Evolutionary conservation across 805 yeast species (phyloP).

Genomic region (Ogataea zsoltii): DNA sequence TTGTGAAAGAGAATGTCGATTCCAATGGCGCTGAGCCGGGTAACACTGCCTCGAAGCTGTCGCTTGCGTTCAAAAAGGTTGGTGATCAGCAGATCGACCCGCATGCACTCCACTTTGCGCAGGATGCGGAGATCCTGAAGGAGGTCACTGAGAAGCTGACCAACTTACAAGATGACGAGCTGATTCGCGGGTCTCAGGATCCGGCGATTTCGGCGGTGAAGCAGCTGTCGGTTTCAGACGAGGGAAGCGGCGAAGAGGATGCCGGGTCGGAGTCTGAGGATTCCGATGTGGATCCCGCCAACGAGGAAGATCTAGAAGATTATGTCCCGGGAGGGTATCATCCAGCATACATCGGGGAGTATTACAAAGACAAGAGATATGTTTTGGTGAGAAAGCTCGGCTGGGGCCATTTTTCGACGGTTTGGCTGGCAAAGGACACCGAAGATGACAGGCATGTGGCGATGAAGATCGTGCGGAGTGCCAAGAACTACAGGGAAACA

Average conservation of each 20-base stretch:
- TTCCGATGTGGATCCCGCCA: constrained; percentile 37
- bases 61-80: constrained; percentile 31
- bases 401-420: constrained; percentile 98
- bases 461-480: constrained; percentile 89
- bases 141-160: constrained; percentile 31
- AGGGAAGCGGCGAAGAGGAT: constrained; percentile 2
- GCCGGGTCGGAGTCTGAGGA: constrained; percentile 8
- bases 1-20: constrained; percentile 12
- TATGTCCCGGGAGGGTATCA: constrained; percentile 95
- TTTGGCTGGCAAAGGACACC: constrained; percentile 79
- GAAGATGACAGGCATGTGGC: constrained; percentile 77
- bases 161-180: constrained; percentile 24
- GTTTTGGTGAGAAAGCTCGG: constrained; percentile 86
- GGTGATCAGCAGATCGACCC: constrained; percentile 23
- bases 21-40: not conserved
- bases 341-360: constrained; percentile 88
- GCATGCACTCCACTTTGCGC: constrained; percentile 26
- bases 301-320: constrained; percentile 86
- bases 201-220: constrained; percentile 8
- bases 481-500: constrained; percentile 87
- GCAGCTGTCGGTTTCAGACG: constrained; percentile 16
- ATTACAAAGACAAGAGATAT: constrained; percentile 69
- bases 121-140: constrained; percentile 28
- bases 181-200: constrained; percentile 14
- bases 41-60: constrained; percentile 28